These are phyloP conservation scores for Corchorus capsularis DNA, from an alignment of 345 rosid genomes.

Conservation along the genomic window DNA sequence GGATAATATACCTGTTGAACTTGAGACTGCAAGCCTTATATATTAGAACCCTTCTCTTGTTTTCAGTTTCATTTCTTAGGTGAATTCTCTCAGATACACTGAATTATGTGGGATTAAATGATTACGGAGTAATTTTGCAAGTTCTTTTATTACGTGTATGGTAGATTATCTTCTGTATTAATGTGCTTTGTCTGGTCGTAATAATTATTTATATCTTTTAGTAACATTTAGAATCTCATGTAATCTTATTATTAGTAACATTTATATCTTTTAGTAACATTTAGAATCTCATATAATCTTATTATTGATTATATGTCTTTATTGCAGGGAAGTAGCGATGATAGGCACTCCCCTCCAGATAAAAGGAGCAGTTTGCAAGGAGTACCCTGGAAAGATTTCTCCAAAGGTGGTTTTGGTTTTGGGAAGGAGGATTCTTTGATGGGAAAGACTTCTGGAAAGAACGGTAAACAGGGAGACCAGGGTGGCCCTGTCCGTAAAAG, in stretches of 20 bases:
- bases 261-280: constrained; percentile 10
- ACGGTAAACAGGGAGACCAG: constrained; percentile 57
- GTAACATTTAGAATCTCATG: constrained; percentile 18
- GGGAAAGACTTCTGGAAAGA: constrained; percentile 52
- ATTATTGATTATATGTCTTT: constrained; percentile 25
- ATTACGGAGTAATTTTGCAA: constrained; percentile 9
- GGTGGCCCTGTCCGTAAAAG: constrained; percentile 70
- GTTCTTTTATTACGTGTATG: constrained; percentile 24
- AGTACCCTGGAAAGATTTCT: constrained; percentile 76
- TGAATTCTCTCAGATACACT: constrained; percentile 15
- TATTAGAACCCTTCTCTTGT: constrained; percentile 1
- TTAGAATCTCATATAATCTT: constrained; percentile 27
- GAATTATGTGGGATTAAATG: constrained; percentile 11
- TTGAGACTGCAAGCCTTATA: neutral
- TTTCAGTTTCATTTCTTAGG: neutral
- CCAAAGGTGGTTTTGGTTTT: constrained; percentile 50
- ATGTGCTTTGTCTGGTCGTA: constrained; percentile 17
- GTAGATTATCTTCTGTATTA: constrained; percentile 29
- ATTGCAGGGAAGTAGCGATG: constrained; percentile 62
- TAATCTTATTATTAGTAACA: constrained; percentile 29
- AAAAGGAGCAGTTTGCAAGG: constrained; percentile 65
- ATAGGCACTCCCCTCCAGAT: constrained; percentile 41
- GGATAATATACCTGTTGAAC: neutral
- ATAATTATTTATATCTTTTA: constrained; percentile 14
- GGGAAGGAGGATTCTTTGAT: constrained; percentile 56